Evolutionary conservation across 441 rosid species (phyloP), one percentile per base, ranked within the genome.

Genomic region (Pelargonium fulgidum): DNA sequence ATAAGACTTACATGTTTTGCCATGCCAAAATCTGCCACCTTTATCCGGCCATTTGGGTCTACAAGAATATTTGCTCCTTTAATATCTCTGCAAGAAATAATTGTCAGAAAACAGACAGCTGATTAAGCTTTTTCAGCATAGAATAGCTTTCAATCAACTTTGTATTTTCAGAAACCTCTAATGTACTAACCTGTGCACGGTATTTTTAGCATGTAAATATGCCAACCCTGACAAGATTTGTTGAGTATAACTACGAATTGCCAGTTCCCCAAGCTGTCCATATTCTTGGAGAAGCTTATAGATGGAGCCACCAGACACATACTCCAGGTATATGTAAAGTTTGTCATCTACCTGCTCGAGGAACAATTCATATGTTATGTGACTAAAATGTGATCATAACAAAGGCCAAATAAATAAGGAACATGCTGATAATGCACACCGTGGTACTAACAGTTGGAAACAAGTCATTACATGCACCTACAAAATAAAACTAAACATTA

Each of bases 21-120:
- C 99, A 94, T 94, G 83, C 99, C 99, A 75, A 94, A 94, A 80
- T 94, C 98, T 64, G 96, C 99, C 82, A 94, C 79, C 72, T 94
- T 94, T 64, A 94, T 97, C 12, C 98, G 91, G 62, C 99, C 93
- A 79, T 72, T 85, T 36, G 99, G 98, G 74, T 92, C 97, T 29
- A 90, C 97, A 74, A 94, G 79, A 84, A 94, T 86, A 76, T 94
- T 94, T 73, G 99, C 99, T 79, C 99, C 99, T 82, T 94, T 94
- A 16, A 92, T 94, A 76, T 94, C 99, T 82, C 99, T 94, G 87
- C 26, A 80, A 36, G 66, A 72, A 62, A 56, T 42, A 36, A 56
- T 39, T 19, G 42, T 71, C 24, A 68, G 59, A 67, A 64, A 24
- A 72, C 8, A 39, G 58, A 54, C 13, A 69, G 48, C 59, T 26